Evolutionary conservation across 352 stramenopile species (phyloP), one percentile per base, ranked within the genome.

Genomic region (Globisporangium orthogonon): DNA sequence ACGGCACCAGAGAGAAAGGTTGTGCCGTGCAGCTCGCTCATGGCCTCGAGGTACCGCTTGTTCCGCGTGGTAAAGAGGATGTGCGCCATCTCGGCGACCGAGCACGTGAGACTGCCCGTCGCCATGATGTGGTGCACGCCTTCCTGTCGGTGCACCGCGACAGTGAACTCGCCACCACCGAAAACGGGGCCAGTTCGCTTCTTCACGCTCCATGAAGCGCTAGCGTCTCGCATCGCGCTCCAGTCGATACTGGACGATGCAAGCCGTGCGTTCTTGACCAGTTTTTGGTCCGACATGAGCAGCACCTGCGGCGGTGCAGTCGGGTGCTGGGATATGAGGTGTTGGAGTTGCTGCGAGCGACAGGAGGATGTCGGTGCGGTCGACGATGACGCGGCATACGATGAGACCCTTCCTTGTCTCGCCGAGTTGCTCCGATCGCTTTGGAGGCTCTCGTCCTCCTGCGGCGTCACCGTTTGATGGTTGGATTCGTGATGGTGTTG

Each of bases 21-120:
- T 15, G 51, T 48, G 29, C 69, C 63, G 52, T 75, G 56, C 37
- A 83, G 52, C 51, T 65, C 65, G 2, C 23, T 28, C 69, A 80
- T 77, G 31, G 52, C 54, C 0, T 65, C 58, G 18, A 67, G 56
- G 52, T 70, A 71, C 14, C 46, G 50, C 30, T 39, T 46, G 13
- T 60, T 41, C 3, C 39, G 54, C 0, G 59, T 45, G 23, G 56
- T 63, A 14, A 67, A 57, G 17, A 80, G 57, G 10, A 75, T 63
- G 51, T 67, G 62, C 56, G 57, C 51, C 23, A 80, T 52, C 30
- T 69, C 62, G 3, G 46, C 66, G 64, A 48, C 60, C 61, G 53
- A 81, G 67, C 61, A 81, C 66, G 5, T 63, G 52, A 35, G 60
- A 66, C 33, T 70, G 59, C 61, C 55, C 5, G 50, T 48, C 4